phyloP scores from a whole-genome alignment of 1,284 basidiomycete species.

The Termitomyces sp. region DNA sequence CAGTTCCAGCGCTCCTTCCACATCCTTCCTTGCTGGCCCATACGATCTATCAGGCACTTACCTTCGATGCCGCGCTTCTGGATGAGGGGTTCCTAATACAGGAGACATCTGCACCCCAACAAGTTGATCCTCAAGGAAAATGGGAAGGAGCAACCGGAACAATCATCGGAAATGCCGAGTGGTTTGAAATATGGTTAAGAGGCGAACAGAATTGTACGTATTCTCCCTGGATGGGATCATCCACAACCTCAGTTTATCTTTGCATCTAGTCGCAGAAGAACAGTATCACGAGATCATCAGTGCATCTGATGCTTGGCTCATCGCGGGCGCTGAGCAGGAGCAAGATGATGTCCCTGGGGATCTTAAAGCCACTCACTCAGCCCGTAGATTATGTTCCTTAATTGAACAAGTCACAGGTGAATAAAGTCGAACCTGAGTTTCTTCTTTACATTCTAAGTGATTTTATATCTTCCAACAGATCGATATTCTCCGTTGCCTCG shows the following conservation, averaged over 20 bases:
- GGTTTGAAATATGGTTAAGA: constrained; percentile 88
- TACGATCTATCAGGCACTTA: constrained; percentile 87
- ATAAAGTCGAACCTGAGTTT: constrained; percentile 12
- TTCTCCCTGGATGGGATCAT: background rate
- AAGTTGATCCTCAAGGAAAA: constrained; percentile 25
- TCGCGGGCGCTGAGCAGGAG: constrained; percentile 57
- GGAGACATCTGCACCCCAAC: constrained; percentile 38
- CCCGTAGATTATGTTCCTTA: constrained; percentile 76
- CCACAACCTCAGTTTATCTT: background rate
- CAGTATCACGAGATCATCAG: constrained; percentile 83
- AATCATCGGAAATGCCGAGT: constrained; percentile 77
- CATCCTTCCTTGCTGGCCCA: constrained; percentile 89
- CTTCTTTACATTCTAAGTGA: background rate
- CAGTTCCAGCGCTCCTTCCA: constrained; percentile 70
- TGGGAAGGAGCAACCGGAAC: constrained; percentile 81
- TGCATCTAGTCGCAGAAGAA: constrained; percentile 61
- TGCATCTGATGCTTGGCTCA: constrained; percentile 82
- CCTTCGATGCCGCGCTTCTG: constrained; percentile 81
- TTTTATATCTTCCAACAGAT: constrained; percentile 38
- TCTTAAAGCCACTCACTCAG: constrained; percentile 70
- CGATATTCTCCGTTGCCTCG: constrained; percentile 86
- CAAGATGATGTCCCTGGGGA: constrained; percentile 38
- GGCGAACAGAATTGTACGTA: constrained; percentile 82
- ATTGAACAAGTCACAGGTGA: constrained; percentile 84
- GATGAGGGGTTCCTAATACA: constrained; percentile 69